Evolutionary conservation across 352 stramenopile genomes (phyloP), one percentile per base, ranked within the genome.

Genomic region (Pythium scleroteichum): DNA sequence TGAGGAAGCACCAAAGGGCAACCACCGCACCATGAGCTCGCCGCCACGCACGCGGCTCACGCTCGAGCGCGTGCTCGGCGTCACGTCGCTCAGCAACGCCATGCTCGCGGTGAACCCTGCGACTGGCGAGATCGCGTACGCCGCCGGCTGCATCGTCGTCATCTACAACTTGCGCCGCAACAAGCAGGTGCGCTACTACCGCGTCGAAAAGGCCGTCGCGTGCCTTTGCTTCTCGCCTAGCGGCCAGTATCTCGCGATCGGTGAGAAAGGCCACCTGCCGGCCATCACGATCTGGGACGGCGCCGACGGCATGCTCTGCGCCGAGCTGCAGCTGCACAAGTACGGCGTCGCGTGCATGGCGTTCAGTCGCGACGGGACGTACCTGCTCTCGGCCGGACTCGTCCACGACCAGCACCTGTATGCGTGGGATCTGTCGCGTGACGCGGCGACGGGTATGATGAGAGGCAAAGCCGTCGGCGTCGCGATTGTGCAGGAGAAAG

Each of bases 141-240:
- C 86, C 4, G 87, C 88, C 3, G 88, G 88, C 8, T 94, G 85
- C 61, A 92, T 96, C 41, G 88, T 96, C 47, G 88, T 97, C n/a
- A 79, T 97, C 44, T 97, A 95, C 79, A 94, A 92, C 69, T 56
- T 92, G 24, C 70, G 84, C 0, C 68, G 86, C 35, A 88, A 95
- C 68, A 94, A 93, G 41, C 88, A 97, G 42, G 79, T 92, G 59
- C 78, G 85, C 3, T 97, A 95, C 70, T 95, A 95, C 66, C 87
- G 86, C 44, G 86, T 94, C 2, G 85, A 94, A 62, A 95, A 95
- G 52, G 69, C 61, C 19, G 87, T 97, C n/a, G 65, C 82, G 27
- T 90, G 86, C 48, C 59, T 96, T 20, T 79, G 73, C 55, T 97
- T 95, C 69, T 96, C 88, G 40, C 78, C 75, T 24, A 93, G 78